Conservation (phyloP, 2,329 filamentous ascomycete species). For the Coniochaeta sp. region DNA sequence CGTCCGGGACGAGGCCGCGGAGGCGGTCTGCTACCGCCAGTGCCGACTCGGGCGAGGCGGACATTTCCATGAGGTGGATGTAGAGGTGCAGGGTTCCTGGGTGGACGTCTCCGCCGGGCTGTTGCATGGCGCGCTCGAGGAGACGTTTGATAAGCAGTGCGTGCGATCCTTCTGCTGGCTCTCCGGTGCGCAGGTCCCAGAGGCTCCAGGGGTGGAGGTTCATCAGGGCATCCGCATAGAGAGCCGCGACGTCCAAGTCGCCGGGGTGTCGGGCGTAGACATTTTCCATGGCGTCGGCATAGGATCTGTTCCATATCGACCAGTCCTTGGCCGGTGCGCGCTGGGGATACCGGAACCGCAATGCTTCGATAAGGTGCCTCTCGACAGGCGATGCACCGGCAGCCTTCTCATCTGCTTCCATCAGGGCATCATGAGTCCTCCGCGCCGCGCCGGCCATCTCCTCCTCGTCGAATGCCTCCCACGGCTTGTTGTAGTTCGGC, state of each 20-base stretch:
- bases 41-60: slow-evolving; percentile 13
- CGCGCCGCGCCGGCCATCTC: slow-evolving; percentile 47
- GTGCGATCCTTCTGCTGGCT: slow-evolving; percentile 43
- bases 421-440: slow-evolving; percentile 22
- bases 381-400: slow-evolving; percentile 43
- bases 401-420: slow-evolving; percentile 17
- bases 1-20: slow-evolving; percentile 15
- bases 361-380: slow-evolving; percentile 54
- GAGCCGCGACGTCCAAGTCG: slow-evolving; percentile 51
- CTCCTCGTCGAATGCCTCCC: slow-evolving; percentile 59
- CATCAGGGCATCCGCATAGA: slow-evolving; percentile 53
- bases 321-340: slow-evolving; percentile 35
- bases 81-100: slow-evolving; percentile 60
- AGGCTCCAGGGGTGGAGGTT: slow-evolving; percentile 40
- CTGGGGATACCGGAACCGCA: slow-evolving; percentile 54
- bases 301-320: slow-evolving; percentile 48
- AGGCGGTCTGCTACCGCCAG: slow-evolving; percentile 15
- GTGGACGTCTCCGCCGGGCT: slow-evolving; percentile 41
- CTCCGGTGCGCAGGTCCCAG: slow-evolving; percentile 29
- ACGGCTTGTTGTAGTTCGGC: slow-evolving; percentile 73
- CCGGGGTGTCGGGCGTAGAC: slow-evolving; percentile 27
- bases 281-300: slow-evolving; percentile 46
- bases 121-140: slow-evolving; percentile 50
- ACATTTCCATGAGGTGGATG: slow-evolving; percentile 29
- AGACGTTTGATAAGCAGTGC: slow-evolving; percentile 52